A percentile compares a stretch with the other conserved stretches of the same genome.
Conservation (phyloP, 805 yeast species). For the Ogataea chonburiensis region DNA sequence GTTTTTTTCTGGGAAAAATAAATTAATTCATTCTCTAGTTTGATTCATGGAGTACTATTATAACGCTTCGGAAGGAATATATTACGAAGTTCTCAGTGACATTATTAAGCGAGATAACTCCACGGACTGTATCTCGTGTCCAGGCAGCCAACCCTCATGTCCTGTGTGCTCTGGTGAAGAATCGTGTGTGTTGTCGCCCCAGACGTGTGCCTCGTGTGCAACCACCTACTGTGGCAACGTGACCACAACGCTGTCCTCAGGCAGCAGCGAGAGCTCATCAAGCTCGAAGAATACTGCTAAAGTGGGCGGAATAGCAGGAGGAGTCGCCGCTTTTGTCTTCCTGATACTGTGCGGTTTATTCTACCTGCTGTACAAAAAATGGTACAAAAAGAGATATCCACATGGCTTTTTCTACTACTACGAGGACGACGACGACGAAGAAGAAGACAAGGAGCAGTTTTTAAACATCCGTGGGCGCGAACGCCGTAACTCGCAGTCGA, state of each 20-base stretch:
- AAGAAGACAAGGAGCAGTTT: conserved; percentile 23
- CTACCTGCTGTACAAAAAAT: conserved; percentile 42
- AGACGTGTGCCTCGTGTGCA: conserved; percentile 60
- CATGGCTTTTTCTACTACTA: conserved; percentile 32
- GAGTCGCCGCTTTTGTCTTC: conserved; percentile 61
- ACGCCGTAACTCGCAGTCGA: conserved; percentile 28
- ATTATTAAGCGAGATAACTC: conserved; percentile 7
- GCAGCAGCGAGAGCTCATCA: too few species aligned
- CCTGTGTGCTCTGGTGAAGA: conserved; percentile 54
- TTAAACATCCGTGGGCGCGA: conserved; percentile 15
- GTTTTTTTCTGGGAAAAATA: neutral
- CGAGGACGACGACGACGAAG: conserved; percentile 28
- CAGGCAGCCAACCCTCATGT: conserved; percentile 41
- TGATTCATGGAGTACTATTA: conserved; percentile 8
- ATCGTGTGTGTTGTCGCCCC: conserved; percentile 53
- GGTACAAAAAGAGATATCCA: conserved; percentile 39
- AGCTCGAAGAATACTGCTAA: conserved; percentile 23
- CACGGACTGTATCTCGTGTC: conserved; percentile 30
- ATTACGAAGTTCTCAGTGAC: conserved; percentile 10
- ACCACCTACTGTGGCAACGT: conserved; percentile 46
- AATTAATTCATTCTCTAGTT: neutral
- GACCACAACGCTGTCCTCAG: conserved; percentile 14
- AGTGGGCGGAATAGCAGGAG: conserved; percentile 69
- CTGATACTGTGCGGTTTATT: conserved; percentile 38
- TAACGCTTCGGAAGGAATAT: conserved; percentile 8